Base-by-base conservation (phyloP, 495 filamentous ascomycete species). In the Polyplosphaeria fusca region DNA sequence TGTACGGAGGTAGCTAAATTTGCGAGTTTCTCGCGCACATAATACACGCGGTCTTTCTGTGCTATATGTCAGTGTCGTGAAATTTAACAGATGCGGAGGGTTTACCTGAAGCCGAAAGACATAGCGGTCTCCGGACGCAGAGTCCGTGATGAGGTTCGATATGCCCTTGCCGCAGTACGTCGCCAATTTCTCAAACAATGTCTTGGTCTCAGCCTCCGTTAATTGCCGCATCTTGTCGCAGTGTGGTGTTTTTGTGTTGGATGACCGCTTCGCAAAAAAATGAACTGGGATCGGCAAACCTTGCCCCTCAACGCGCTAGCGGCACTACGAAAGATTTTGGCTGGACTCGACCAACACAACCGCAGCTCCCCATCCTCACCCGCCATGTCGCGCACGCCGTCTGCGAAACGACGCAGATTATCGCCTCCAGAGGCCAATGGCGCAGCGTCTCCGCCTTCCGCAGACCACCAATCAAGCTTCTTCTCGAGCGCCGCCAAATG, bases 1-100 rank as follows among this genome's bases (percentile, higher is more conserved):
- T 87, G 80, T 52, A 97, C 79, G 25, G 82, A 84, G 2, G 87
- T 91, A 11, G 92, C 90, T n/a, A 96, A 75, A 68, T 96, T 96
- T 37, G 91, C 92, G 52, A 97, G 78, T 2, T 84, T 85, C 43
- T 92, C 82, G 44, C 84, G 84, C 42, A 95, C 83, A 68, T 95
- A 96, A 77, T 91, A 98, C 52, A 95, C 88, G 53, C 93, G 83
- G 22, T 70, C 72, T 12, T 56, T 52, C 51, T 61, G 20, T 16
- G 24, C 0, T 5, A 16, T 47, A 18, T 60, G 22, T 41, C 30
- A 32, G 25, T 18, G 19, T 50, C 5, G 5, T 7, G 9, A 20
- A 12, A 13, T 35, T 58, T 5, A 5, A 19, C 5, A 47, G 19
- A 38, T n/a, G n/a, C 1, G n/a, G 16, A 3, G 40, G 12, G 18